Evolutionary conservation across 805 yeast species (phyloP).

Genomic region (Kazachstania kunashirensis): DNA sequence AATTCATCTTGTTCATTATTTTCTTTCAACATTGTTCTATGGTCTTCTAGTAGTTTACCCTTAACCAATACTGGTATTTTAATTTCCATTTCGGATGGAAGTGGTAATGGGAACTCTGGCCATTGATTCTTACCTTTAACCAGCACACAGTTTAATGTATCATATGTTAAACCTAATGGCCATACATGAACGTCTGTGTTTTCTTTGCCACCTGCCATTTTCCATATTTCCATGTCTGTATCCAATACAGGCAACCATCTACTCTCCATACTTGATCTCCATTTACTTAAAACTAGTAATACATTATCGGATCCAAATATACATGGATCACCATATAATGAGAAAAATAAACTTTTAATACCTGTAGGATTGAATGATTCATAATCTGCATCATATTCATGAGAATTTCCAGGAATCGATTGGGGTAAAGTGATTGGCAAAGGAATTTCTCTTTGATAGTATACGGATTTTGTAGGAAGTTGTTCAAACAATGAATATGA

Average conservation of each 20-base stretch:
- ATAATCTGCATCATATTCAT: constrained; percentile 29
- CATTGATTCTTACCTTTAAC: constrained; percentile 55
- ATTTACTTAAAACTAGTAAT: constrained; percentile 57
- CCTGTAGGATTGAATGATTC: constrained; percentile 28
- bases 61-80: constrained; percentile 47
- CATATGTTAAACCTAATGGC: constrained; percentile 76
- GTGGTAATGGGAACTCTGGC: constrained; percentile 78
- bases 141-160: constrained; percentile 62
- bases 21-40: constrained; percentile 22
- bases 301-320: constrained; percentile 71
- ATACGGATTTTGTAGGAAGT: constrained; percentile 20
- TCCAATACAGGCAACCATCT: constrained; percentile 83
- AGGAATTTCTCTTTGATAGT: constrained; percentile 37
- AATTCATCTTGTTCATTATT: constrained; percentile 19
- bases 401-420: constrained; percentile 10
- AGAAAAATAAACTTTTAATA: constrained; percentile 65
- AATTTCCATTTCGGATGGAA: constrained; percentile 70
- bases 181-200: constrained; percentile 56
- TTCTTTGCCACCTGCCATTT: constrained; percentile 39
- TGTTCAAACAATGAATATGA: constrained; percentile 25
- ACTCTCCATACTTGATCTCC: constrained; percentile 71
- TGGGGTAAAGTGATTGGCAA: constrained; percentile 33
- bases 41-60: constrained; percentile 23
- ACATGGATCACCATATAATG: constrained; percentile 84
- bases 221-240: constrained; percentile 36